These are phyloP conservation scores for Metschnikowia kofuensis DNA, from an alignment of 805 yeast genomes.

Conservation along the genomic window DNA sequence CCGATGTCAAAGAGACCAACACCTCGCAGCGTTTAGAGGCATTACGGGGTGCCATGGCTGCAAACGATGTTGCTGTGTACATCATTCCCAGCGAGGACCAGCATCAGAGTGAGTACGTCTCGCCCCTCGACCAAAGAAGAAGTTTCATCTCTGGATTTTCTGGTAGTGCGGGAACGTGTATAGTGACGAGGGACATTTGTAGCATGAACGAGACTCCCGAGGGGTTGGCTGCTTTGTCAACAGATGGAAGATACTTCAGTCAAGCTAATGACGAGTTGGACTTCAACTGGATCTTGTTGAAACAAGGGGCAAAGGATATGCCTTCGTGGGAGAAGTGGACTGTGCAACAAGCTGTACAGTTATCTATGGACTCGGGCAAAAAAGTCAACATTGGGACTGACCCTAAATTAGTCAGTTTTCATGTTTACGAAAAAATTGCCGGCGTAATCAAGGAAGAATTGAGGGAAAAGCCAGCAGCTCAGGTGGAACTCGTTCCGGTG, in stretches of 20 bases:
- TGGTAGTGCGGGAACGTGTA: constrained; percentile 91
- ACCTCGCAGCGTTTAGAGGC: constrained; percentile 48
- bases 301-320: constrained; percentile 48
- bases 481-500: constrained; percentile 44
- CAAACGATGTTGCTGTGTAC: constrained; percentile 66
- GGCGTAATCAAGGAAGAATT: constrained; percentile 27
- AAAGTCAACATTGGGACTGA: constrained; percentile 44
- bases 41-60: constrained; percentile 63
- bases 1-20: constrained; percentile 47
- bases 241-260: constrained; percentile 60
- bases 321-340: constrained; percentile 62
- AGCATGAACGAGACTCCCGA: constrained; percentile 53
- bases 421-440: constrained; percentile 30
- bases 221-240: constrained; percentile 53
- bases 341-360: constrained; percentile 47
- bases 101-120: constrained; percentile 89
- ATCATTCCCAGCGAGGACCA: constrained; percentile 86
- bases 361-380: constrained; percentile 46
- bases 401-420: constrained; percentile 46
- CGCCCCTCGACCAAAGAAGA: constrained; percentile 77
- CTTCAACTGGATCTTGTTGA: constrained; percentile 56
- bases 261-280: constrained; percentile 60
- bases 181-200: constrained; percentile 62
- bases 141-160: constrained; percentile 83
- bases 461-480: constrained; percentile 24